Evolutionary conservation across 257 asterid genomes (phyloP).

Genomic region (Solanum sparsipilum): DNA sequence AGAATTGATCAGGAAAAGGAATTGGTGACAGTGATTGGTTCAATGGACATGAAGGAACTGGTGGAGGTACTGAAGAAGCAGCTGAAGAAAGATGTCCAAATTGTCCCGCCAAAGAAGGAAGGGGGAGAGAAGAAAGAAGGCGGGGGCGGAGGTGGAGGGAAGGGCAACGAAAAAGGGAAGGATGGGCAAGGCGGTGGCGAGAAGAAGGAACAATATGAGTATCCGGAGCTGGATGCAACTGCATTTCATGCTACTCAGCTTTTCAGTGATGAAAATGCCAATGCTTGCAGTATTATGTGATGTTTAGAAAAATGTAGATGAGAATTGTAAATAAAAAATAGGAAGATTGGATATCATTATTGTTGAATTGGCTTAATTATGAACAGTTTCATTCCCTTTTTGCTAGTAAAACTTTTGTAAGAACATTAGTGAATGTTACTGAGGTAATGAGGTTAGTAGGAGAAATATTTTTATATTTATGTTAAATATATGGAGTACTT

Average conservation of each 20-base stretch:
- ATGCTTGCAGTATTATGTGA: slow-evolving; percentile 36
- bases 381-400: neutral
- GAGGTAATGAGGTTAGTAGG: neutral
- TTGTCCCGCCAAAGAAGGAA: slow-evolving; percentile 58
- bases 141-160: slow-evolving; percentile 8
- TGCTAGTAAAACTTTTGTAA: neutral
- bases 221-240: neutral
- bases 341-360: neutral
- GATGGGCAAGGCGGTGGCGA: neutral
- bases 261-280: slow-evolving; percentile 38
- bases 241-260: slow-evolving; percentile 16
- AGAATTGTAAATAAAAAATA: neutral
- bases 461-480: neutral
- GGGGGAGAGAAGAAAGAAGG: slow-evolving; percentile 33
- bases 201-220: neutral
- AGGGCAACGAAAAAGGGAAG: slow-evolving; percentile 1
- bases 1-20: slow-evolving; percentile 54
- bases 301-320: neutral
- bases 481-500: neutral
- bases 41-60: slow-evolving; percentile 69
- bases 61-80: slow-evolving; percentile 50
- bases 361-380: neutral
- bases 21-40: slow-evolving; percentile 61
- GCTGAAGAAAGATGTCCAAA: slow-evolving; percentile 43
- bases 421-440: neutral